Evolutionary conservation across 2,329 filamentous ascomycete species (phyloP).

Genomic region (Emergomyces orientalis): DNA sequence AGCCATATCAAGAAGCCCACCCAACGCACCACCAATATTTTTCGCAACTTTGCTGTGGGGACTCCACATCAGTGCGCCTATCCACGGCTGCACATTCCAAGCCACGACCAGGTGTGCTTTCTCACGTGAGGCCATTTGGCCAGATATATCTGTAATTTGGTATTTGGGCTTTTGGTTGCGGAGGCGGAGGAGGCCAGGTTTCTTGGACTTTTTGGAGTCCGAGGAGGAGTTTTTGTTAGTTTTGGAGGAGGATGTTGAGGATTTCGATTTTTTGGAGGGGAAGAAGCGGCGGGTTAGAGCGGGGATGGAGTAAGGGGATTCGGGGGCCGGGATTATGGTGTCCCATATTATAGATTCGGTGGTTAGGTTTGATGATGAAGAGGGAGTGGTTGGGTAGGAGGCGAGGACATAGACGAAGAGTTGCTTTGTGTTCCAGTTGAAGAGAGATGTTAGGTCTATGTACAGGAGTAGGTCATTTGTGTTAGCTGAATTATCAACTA

Average conservation of each 20-base stretch:
- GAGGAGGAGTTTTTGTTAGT: constrained; percentile 16
- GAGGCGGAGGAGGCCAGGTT: constrained; percentile 59
- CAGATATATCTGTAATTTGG: constrained; percentile 83
- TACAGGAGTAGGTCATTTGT: background rate
- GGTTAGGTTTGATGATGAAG: constrained; percentile 33
- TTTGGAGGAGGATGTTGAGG: constrained; percentile 12
- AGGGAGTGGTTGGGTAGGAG: constrained; percentile 45
- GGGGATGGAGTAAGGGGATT: constrained; percentile 35
- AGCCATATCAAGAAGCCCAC: constrained; percentile 32
- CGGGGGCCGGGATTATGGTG: constrained; percentile 68
- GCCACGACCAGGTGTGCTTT: constrained; percentile 73
- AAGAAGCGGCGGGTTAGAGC: constrained; percentile 31
- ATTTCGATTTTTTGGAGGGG: constrained; percentile 15
- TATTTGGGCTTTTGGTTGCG: constrained; percentile 90
- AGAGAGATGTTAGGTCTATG: constrained; percentile 73
- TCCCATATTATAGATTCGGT: constrained; percentile 37
- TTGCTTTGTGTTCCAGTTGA: constrained; percentile 99
- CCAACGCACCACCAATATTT: constrained; percentile 13
- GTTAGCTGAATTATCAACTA: background rate
- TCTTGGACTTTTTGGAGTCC: constrained; percentile 14
- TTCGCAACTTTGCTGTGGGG: constrained; percentile 31
- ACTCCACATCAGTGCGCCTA: constrained; percentile 80
- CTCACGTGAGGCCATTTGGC: constrained; percentile 62
- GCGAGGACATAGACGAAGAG: constrained; percentile 94
- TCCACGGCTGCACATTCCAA: constrained; percentile 98